Evolutionary conservation across 2,329 filamentous ascomycete genomes (phyloP), one percentile per base, ranked within the genome.

Genomic region (Colletotrichum higginsianum): DNA sequence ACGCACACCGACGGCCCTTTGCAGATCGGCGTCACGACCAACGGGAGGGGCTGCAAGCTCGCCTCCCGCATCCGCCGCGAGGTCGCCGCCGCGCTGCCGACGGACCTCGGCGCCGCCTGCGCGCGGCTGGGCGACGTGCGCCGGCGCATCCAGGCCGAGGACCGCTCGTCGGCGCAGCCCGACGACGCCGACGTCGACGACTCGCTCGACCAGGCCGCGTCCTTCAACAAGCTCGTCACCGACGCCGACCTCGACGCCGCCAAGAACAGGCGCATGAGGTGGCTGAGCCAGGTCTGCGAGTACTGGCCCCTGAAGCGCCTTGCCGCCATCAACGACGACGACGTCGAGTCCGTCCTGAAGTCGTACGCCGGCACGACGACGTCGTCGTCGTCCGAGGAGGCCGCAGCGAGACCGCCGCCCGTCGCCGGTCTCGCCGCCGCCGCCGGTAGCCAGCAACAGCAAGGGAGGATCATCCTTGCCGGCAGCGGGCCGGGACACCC

Each of bases 201-300:
- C 66, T 91, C 91, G 9, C 83, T 87, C 4, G 93, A 93, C 63
- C 96, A 98, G 81, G 90, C 88, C 18, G 90, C 95, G 1, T 89
- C 87, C 0, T 98, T 99, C 82, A 99, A 99, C 81, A 91, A 89
- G 72, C 86, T 99, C 4, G 88, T 98, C 8, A 89, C 87, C 0
- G 91, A 94, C 57, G 90, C 91, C 55, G 94, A 96, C 77, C 83
- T 89, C 0, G 92, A 93, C 71, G 92, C 92, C 3, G 89, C 91
- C 18, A 94, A 94, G 79, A 95, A 89, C 26, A 87, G 96, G 71
- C 89, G 96, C 62, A 95, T 97, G 86, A 90, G 96, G 69, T 99
- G 96, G 96, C 86, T 99, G 1, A 90, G 93, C 23, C 96, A 99
- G 80, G 94, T 99, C 63, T 99, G 96, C 86, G 96, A 99, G 84